Conservation (phyloP, 192 early-diverging fungal genomes). For the Umbelopsis ramanniana region DNA sequence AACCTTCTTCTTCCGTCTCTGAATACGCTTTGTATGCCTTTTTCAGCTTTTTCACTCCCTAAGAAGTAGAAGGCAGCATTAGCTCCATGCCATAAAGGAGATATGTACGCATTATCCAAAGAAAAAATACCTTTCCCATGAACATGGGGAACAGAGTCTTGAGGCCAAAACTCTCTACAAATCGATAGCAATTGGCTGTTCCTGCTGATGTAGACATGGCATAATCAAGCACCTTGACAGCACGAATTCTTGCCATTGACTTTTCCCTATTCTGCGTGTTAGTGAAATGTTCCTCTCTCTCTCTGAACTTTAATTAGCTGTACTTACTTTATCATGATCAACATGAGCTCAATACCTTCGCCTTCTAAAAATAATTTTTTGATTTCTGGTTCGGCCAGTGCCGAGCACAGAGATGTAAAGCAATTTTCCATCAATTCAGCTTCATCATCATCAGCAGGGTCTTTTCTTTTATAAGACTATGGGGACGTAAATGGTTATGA, state of each 20-base stretch:
- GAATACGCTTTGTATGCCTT: conserved; percentile 81
- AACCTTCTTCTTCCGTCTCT: conserved; percentile 81
- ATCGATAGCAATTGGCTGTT: conserved; percentile 63
- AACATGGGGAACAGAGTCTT: conserved; percentile 87
- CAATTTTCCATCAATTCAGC: conserved; percentile 92
- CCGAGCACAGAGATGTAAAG: conserved; percentile 80
- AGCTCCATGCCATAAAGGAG: background rate
- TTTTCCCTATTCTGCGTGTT: conserved; percentile 58
- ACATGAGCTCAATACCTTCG: conserved; percentile 92
- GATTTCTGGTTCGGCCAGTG: conserved; percentile 66
- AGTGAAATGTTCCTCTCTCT: background rate
- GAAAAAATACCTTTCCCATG: conserved; percentile 64
- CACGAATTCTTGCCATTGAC: conserved; percentile 77
- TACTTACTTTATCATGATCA: conserved; percentile 80
- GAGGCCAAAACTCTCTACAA: conserved; percentile 83
- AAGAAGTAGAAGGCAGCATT: background rate
- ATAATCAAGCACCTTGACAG: conserved; percentile 88
- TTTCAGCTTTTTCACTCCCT: conserved; percentile 75
- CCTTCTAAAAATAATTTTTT: conserved; percentile 77
- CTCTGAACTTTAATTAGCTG: background rate
- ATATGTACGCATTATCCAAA: background rate
- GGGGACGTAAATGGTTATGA: background rate
- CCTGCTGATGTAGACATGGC: conserved; percentile 62
- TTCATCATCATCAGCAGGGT: conserved; percentile 85
- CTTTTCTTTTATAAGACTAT: conserved; percentile 61